A percentile compares a stretch with the other conserved stretches of the same genome.
Evolutionary conservation across 768 basidiomycete genomes (phyloP).

Genomic region (Psilocybe cubensis): DNA sequence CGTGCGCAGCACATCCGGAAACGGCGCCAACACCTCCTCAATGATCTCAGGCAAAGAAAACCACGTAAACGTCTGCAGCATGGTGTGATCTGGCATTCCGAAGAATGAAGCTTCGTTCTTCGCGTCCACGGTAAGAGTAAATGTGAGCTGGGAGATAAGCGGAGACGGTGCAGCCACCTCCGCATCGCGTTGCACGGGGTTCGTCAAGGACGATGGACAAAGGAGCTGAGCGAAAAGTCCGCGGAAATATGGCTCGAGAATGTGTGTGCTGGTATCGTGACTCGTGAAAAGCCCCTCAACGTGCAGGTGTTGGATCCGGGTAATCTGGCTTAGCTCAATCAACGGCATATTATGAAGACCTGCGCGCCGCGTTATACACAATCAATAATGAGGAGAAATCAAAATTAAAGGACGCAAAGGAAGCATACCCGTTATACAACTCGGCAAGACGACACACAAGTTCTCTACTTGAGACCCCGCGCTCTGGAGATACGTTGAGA

Average conservation of each 20-base stretch:
- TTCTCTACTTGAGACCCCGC: slow-evolving; percentile 26
- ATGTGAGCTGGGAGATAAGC: slow-evolving; percentile 19
- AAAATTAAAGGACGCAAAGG: background rate
- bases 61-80: slow-evolving; percentile 31
- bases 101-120: slow-evolving; percentile 25
- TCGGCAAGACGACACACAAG: slow-evolving; percentile 27
- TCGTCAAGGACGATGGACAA: slow-evolving; percentile 14
- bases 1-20: background rate
- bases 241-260: slow-evolving; percentile 24
- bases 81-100: slow-evolving; percentile 30
- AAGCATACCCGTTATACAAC: slow-evolving; percentile 25
- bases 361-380: slow-evolving; percentile 7
- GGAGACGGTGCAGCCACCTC: background rate
- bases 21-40: slow-evolving; percentile 11
- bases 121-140: slow-evolving; percentile 24
- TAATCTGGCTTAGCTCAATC: slow-evolving; percentile 26
- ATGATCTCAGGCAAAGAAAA: slow-evolving; percentile 28
- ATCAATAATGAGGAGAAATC: background rate
- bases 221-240: slow-evolving; percentile 25
- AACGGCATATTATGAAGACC: slow-evolving; percentile 17
- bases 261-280: slow-evolving; percentile 12
- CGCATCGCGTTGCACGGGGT: background rate
- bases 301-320: slow-evolving; percentile 23
- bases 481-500: slow-evolving; percentile 22
- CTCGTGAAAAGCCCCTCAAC: slow-evolving; percentile 29